These are phyloP conservation scores for Murraya koenigii DNA, from an alignment of 345 rosid genomes.

Conservation along the genomic window DNA sequence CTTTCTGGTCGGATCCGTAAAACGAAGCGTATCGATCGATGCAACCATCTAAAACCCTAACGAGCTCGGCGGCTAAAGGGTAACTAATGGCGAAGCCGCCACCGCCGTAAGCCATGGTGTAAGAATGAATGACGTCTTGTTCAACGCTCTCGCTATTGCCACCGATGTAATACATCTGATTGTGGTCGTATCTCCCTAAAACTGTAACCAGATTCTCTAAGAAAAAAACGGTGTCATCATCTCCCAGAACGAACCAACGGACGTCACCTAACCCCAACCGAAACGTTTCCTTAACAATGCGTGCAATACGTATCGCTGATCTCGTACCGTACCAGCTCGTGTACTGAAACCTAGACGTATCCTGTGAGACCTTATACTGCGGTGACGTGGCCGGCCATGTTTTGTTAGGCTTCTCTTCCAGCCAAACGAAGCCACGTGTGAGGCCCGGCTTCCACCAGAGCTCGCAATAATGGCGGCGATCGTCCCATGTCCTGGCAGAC, in stretches of 20 bases:
- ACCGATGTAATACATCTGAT: slow-evolving; percentile 86
- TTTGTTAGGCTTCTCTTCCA: slow-evolving; percentile 54
- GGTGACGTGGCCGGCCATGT: slow-evolving; percentile 57
- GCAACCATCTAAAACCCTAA: slow-evolving; percentile 74
- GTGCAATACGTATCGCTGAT: slow-evolving; percentile 68
- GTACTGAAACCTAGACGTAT: slow-evolving; percentile 67
- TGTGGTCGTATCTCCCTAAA: slow-evolving; percentile 70
- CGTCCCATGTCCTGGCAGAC: slow-evolving; percentile 71
- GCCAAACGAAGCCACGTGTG: slow-evolving; percentile 84
- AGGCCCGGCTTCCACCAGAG: slow-evolving; percentile 79
- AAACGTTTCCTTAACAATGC: slow-evolving; percentile 80
- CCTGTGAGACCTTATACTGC: slow-evolving; percentile 55
- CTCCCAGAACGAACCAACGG: slow-evolving; percentile 97
- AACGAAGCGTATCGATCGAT: slow-evolving; percentile 62
- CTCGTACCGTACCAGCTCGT: slow-evolving; percentile 68
- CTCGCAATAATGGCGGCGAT: slow-evolving; percentile 57
- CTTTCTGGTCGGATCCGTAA: slow-evolving; percentile 87
- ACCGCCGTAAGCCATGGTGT: slow-evolving; percentile 86
- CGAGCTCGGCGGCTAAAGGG: slow-evolving; percentile 69
- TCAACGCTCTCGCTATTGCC: slow-evolving; percentile 84
- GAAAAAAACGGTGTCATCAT: slow-evolving; percentile 87
- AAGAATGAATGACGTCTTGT: slow-evolving; percentile 77
- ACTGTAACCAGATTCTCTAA: slow-evolving; percentile 67
- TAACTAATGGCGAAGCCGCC: slow-evolving; percentile 86
- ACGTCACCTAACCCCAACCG: slow-evolving; percentile 62